A percentile compares a stretch with the other conserved stretches of the same genome.
These are phyloP conservation scores for Diplodia sapinea DNA, from an alignment of 2,329 filamentous ascomycete genomes.

Conservation along the genomic window DNA sequence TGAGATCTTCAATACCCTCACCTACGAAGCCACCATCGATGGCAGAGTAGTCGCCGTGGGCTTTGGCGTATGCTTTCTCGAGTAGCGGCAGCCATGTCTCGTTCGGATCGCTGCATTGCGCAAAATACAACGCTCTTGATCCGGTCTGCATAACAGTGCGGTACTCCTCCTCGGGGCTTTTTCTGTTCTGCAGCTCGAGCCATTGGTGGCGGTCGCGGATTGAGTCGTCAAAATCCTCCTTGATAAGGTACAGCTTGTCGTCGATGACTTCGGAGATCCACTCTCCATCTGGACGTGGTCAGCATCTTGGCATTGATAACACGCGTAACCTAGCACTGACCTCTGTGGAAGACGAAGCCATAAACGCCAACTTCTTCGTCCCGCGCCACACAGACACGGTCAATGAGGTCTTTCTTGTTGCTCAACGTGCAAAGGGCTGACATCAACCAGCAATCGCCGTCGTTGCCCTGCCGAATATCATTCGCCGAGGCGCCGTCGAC, in stretches of 20 bases:
- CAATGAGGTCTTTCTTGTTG: conserved; percentile 72
- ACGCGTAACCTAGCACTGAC: conserved; percentile 38
- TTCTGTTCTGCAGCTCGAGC: conserved; percentile 65
- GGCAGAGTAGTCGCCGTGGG: conserved; percentile 77
- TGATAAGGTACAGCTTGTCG: conserved; percentile 82
- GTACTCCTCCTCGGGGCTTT: conserved; percentile 71
- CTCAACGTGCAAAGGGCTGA: conserved; percentile 77
- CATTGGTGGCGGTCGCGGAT: conserved; percentile 75
- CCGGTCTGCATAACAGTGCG: conserved; percentile 73
- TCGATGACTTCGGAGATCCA: conserved; percentile 93
- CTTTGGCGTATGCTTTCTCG: conserved; percentile 85
- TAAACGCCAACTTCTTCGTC: conserved; percentile 80
- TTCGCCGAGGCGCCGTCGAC: conserved; percentile 76
- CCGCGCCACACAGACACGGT: conserved; percentile 73
- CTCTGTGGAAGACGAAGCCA: conserved; percentile 80
- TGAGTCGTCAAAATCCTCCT: conserved; percentile 76
- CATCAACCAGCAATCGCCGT: conserved; percentile 87
- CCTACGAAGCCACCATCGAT: conserved; percentile 75
- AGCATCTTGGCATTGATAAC: conserved; percentile 15
- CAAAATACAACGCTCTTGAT: conserved; percentile 78
- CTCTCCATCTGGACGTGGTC: conserved; percentile 42
- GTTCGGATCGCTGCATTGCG: conserved; percentile 73
- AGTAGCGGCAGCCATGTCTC: conserved; percentile 82
- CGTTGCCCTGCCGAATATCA: conserved; percentile 77
- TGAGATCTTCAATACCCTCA: conserved; percentile 63